Evolutionary conservation across 345 rosid genomes (phyloP), one percentile per base, ranked within the genome.

Genomic region (Dovyalis caffra): DNA sequence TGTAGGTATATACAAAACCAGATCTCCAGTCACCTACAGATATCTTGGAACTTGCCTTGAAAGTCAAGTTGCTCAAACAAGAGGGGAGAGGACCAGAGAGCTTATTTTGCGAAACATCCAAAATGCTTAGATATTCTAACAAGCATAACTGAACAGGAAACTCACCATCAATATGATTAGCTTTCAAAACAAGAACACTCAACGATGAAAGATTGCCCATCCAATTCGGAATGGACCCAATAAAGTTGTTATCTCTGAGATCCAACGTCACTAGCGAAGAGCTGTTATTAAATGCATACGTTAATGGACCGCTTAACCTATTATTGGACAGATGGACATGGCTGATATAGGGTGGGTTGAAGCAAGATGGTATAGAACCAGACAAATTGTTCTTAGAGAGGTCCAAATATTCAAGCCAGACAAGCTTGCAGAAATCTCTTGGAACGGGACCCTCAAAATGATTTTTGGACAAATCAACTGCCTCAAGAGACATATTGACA

Each of bases 141-240:
- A 32, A 26, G n/a, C 85, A 79, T 0, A 81, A 5, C 3, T 76
- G 57, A 49, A 45, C 2, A 2, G 77, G 77, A 12, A 82, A 25
- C 21, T 26, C 31, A 2, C 83, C 85, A 0, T 69, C 28, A 33
- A 82, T 56, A 0, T 66, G 6, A 57, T 81, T 84, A 11, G 28
- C 66, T 34, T 58, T 57, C 69, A 82, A 3, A n/a, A 84, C 65
- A 25, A 85, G 66, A 71, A 66, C 56, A 8, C 75, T 63, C 65
- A 85, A 70, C 1, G 18, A 0, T 0, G 35, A 5, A 37, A 76
- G 32, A 0, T 1, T 32, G 9, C 9, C 68, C 20, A 84, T 64
- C 76, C 81, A 79, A 8, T 70, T 7, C 1, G 83, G 83, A 58
- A 82, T 64, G 0, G 23, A 4, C 0, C 83, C 81, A 0, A 8